phyloP scores from a whole-genome alignment of 345 rosid species.

The Cardamine occulta region DNA sequence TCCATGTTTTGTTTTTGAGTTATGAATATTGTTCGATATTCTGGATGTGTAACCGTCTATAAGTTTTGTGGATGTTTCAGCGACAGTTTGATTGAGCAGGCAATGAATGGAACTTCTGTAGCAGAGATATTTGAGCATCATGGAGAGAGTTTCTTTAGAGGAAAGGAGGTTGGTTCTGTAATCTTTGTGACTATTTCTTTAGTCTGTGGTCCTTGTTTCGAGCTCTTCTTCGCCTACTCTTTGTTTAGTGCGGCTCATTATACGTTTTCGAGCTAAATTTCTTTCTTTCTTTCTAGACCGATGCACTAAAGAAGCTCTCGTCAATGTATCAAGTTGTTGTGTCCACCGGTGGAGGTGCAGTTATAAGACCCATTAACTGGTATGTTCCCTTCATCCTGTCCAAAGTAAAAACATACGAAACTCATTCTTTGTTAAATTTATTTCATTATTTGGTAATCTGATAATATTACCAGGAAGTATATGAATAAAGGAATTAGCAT shows the following conservation, averaged over 20 bases:
- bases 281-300: conserved; percentile 56
- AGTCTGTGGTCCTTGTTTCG: background rate
- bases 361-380: conserved; percentile 81
- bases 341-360: conserved; percentile 98
- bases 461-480: conserved; percentile 51
- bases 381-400: conserved; percentile 17
- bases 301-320: conserved; percentile 65
- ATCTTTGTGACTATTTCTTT: background rate
- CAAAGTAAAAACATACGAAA: background rate
- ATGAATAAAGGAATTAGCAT: conserved; percentile 87
- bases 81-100: conserved; percentile 73
- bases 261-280: background rate
- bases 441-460: background rate
- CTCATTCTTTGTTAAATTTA: background rate
- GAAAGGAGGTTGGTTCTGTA: conserved; percentile 66
- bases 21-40: conserved; percentile 18
- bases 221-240: background rate
- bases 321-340: conserved; percentile 66
- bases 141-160: conserved; percentile 84
- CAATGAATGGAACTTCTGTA: conserved; percentile 63
- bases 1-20: background rate
- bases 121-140: conserved; percentile 76
- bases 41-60: conserved; percentile 24
- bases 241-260: background rate
- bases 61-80: conserved; percentile 55